phyloP scores from a whole-genome alignment of 441 rosid species.

The Erodium texanum region DNA sequence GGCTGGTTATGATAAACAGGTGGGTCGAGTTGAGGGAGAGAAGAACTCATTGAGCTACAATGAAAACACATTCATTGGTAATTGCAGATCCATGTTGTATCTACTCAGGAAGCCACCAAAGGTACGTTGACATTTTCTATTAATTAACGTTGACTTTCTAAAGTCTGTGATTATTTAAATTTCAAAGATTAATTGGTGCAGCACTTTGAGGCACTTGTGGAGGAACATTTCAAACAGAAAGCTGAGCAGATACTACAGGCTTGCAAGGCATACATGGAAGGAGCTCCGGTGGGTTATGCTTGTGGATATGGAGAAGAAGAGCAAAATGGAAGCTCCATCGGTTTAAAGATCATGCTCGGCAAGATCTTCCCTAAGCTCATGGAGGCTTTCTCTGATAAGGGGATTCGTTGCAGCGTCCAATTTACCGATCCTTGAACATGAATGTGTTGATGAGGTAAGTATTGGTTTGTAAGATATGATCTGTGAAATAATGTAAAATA shows the following conservation, averaged over 20 bases:
- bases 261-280: conserved; percentile 72
- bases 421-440: background rate
- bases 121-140: conserved; percentile 32
- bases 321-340: conserved; percentile 46
- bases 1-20: conserved; percentile 79
- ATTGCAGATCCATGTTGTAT: conserved; percentile 81
- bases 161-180: too few relatives aligned
- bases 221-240: conserved; percentile 51
- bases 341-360: conserved; percentile 86
- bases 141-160: too few relatives aligned
- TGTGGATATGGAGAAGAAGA: conserved; percentile 12
- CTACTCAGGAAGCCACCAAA: conserved; percentile 61
- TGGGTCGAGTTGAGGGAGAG: conserved; percentile 86
- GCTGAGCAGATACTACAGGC: conserved; percentile 39
- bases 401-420: too few relatives aligned
- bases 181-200: conserved; percentile 22
- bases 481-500: background rate
- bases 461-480: conserved; percentile 13
- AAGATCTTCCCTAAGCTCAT: conserved; percentile 71
- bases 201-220: conserved; percentile 76
- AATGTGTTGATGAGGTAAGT: background rate
- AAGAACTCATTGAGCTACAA: conserved; percentile 77
- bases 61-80: conserved; percentile 70
- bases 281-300: conserved; percentile 43
- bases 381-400: conserved; percentile 44